Evolutionary conservation across 306 rosid genomes (phyloP).

Genomic region (Sindora glabra): DNA sequence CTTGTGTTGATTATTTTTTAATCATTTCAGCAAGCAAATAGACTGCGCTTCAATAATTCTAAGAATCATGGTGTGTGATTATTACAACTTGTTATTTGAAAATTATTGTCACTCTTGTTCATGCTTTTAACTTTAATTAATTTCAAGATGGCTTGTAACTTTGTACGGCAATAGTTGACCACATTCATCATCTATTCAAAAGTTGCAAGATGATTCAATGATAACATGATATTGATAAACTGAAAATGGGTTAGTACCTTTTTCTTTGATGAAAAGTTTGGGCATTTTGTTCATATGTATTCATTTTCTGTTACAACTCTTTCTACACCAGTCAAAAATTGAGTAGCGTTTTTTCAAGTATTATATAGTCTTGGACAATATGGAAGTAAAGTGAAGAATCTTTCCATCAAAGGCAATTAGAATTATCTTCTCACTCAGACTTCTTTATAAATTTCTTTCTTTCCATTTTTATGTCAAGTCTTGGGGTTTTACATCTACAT

Average conservation of each 20-base stretch:
- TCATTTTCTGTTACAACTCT: neutral
- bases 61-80: too few relatives aligned
- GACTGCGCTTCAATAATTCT: neutral
- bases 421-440: neutral
- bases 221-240: neutral
- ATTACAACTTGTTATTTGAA: too few relatives aligned
- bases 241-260: neutral
- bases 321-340: constrained; percentile 11
- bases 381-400: neutral
- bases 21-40: too few relatives aligned
- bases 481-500: constrained; percentile 5
- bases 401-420: neutral
- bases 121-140: neutral
- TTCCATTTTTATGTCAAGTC: neutral
- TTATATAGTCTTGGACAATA: neutral
- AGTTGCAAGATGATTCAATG: neutral
- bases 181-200: neutral
- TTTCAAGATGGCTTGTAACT: too few relatives aligned
- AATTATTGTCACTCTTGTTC: too few relatives aligned
- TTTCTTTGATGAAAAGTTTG: too few relatives aligned
- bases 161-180: too few relatives aligned
- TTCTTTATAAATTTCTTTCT: neutral
- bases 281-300: neutral
- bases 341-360: neutral
- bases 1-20: too few relatives aligned